Evolutionary conservation across 192 early-diverging fungal species (phyloP).

Genomic region (Entomortierella beljakovae): DNA sequence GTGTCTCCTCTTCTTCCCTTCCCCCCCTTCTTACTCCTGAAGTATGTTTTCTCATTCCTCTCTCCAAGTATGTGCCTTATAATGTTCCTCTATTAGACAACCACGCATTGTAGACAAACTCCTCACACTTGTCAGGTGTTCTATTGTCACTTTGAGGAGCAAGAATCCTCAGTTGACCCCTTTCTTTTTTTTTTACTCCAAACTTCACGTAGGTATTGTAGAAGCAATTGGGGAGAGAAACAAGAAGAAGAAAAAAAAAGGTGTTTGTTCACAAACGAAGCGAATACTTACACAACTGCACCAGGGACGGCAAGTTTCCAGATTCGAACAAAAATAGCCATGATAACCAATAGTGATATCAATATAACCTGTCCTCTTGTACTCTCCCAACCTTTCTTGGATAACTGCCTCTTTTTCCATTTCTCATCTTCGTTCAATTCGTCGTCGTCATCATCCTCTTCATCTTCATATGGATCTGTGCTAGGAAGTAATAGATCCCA

Average conservation of each 20-base stretch:
- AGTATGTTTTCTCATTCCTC: not conserved
- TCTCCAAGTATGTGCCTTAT: not conserved
- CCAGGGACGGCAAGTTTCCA: constrained; percentile 40
- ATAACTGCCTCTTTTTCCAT: constrained; percentile 34
- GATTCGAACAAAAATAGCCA: constrained; percentile 41
- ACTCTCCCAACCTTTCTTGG: constrained; percentile 49
- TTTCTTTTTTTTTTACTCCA: too few relatives aligned
- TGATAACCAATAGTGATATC: constrained; percentile 8
- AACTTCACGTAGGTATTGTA: not conserved
- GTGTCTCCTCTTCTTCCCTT: too few relatives aligned
- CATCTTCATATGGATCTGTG: constrained; percentile 21
- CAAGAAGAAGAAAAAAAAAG: not conserved
- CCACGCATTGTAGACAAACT: not conserved
- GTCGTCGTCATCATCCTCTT: constrained; percentile 31
- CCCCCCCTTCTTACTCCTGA: constrained; percentile 14
- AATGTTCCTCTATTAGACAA: not conserved
- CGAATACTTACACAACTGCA: constrained; percentile 45
- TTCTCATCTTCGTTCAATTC: constrained; percentile 44
- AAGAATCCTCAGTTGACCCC: too few relatives aligned
- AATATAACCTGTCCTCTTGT: constrained; percentile 31
- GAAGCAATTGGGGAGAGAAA: not conserved
- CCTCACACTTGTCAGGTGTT: not conserved
- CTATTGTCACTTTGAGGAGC: not conserved
- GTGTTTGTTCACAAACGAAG: not conserved
- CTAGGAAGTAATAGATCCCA: constrained; percentile 42